Conservation (phyloP, 768 basidiomycete species). For the Multifurca ochricompacta region DNA sequence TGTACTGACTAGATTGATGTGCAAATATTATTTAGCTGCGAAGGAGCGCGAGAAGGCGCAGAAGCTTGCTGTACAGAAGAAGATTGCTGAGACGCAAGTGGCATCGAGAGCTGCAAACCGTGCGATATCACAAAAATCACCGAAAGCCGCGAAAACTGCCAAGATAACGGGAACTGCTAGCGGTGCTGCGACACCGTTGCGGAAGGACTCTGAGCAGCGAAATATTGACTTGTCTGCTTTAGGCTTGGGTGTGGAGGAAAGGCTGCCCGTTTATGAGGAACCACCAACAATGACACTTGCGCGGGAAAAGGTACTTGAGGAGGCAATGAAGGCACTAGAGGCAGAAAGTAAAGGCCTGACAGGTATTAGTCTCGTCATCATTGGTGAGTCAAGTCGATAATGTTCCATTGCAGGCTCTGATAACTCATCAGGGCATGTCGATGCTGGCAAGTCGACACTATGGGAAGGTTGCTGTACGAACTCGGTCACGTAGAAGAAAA, state of each 20-base stretch:
- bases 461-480: constrained; percentile 92
- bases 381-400: constrained; percentile 48
- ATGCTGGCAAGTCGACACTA: constrained; percentile 98
- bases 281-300: constrained; percentile 61
- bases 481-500: constrained; percentile 85
- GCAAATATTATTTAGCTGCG: constrained; percentile 46
- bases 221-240: constrained; percentile 68
- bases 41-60: constrained; percentile 74
- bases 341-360: constrained; percentile 49
- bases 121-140: constrained; percentile 14
- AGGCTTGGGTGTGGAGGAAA: constrained; percentile 49
- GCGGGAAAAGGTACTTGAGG: constrained; percentile 75
- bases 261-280: constrained; percentile 37
- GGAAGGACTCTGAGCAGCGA: constrained; percentile 45
- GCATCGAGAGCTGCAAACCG: constrained; percentile 15
- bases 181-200: constrained; percentile 25
- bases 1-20: constrained; percentile 29
- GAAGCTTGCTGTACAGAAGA: constrained; percentile 43
- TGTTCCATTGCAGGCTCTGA: background rate
- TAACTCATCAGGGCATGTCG: constrained; percentile 77
- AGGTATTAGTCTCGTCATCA: constrained; percentile 79
- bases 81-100: constrained; percentile 28
- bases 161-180: constrained; percentile 31
- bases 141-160: constrained; percentile 28
- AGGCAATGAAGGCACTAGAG: constrained; percentile 52